Evolutionary conservation across 805 yeast genomes (phyloP), one percentile per base, ranked within the genome.

Genomic region (Saccharomycopsis sp.): DNA sequence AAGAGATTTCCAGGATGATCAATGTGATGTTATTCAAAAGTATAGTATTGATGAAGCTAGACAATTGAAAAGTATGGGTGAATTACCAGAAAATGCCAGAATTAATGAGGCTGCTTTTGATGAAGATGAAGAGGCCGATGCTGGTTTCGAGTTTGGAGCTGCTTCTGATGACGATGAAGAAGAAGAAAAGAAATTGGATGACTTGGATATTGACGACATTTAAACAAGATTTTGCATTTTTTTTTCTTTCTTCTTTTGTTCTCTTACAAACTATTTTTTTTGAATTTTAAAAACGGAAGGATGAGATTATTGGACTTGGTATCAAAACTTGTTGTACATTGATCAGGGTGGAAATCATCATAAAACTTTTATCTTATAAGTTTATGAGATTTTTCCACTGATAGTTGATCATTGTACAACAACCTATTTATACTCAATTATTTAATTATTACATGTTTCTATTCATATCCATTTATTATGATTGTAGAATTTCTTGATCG

Each of bases 1-100:
- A 55, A 87, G 99, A 73, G 99, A 92, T 58, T 92, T 92, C 77
- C 96, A 92, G 67, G 96, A 89, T 57, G 95, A 85, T 48, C 94
- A 84, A 63, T 92, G 96, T 70, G 99, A 92, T 62, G 96, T 92
- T 52, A 89, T 92, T 44, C 94, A 89, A 64, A 92, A 92, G 66
- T 92, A 81, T 66, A 86, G 83, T 63, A 80, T 96, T 38, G 99
- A 92, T 58, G 99, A 92, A 67, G 98, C 98, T 47, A 84, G 98
- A 70, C 79, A 94, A 37, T 72, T 92, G 66, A 94, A 92, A 68
- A 81, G 76, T 49, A 83, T 80, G 62, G 98, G 99, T 53, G 99
- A 92, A 67, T 74, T 92, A 55, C 99, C 99, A 33, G 49, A 92
- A 64, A 74, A 79, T 52, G 96, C 97, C 46, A 85, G 86, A 71